Evolutionary conservation across 495 filamentous ascomycete genomes (phyloP).

Genomic region (Penicillium daleae): DNA sequence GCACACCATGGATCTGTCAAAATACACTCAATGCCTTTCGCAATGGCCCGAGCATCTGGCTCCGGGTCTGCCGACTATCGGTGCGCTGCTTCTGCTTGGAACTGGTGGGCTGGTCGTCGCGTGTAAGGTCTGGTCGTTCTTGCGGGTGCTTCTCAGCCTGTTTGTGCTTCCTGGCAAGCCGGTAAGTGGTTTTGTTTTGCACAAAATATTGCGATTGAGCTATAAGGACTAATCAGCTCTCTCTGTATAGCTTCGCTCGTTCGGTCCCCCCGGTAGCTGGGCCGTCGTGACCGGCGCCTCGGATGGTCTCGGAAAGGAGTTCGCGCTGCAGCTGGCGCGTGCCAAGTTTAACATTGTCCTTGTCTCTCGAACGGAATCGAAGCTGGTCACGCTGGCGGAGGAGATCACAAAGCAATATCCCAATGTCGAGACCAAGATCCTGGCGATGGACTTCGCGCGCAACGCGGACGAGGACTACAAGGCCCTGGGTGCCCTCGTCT

Average conservation of each 20-base stretch:
- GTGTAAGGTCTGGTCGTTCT: conserved; percentile 43
- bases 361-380: conserved; percentile 89
- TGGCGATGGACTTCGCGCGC: conserved; percentile 89
- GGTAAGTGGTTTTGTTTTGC: conserved; percentile 41
- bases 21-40: conserved; percentile 39
- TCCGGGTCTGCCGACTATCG: conserved; percentile 44
- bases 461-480: conserved; percentile 78
- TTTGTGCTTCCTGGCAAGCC: conserved; percentile 74
- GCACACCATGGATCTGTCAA: conserved; percentile 45
- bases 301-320: conserved; percentile 97
- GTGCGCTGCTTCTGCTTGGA: conserved; percentile 43
- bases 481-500: conserved; percentile 65
- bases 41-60: conserved; percentile 42
- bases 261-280: conserved; percentile 92
- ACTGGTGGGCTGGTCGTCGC: conserved; percentile 64
- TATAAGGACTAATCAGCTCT: not conserved
- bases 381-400: conserved; percentile 74
- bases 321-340: conserved; percentile 82
- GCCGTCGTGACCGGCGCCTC: conserved; percentile 94
- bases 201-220: not conserved
- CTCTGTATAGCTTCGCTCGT: conserved; percentile 72
- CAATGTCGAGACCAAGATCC: conserved; percentile 66
- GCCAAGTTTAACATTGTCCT: conserved; percentile 93
- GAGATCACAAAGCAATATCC: conserved; percentile 73
- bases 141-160: conserved; percentile 11